Percentiles rank a stretch among this genome's conserved stretches.
Conservation (phyloP, 192 early-diverging fungal species). For the Coemansia sp. region DNA sequence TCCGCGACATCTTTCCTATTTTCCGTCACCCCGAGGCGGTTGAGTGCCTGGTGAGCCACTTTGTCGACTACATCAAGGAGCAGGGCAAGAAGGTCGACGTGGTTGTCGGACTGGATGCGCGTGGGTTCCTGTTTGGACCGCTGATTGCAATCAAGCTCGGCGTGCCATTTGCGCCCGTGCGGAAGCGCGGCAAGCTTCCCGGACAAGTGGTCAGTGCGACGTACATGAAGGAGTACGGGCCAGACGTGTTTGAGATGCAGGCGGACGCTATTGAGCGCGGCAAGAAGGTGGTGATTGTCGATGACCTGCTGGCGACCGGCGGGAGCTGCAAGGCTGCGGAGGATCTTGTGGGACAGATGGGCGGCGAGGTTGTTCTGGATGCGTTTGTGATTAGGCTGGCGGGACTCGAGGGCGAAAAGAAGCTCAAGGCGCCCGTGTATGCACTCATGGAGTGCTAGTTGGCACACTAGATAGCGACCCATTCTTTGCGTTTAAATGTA, state of each 20-base stretch:
- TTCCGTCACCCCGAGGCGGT: conserved; percentile 94
- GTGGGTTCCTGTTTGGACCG: conserved; percentile 96
- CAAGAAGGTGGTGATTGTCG: conserved; percentile 87
- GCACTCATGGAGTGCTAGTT: conserved; percentile 68
- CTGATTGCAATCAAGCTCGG: conserved; percentile 83
- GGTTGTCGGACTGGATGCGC: conserved; percentile 93
- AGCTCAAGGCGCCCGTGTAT: conserved; percentile 83
- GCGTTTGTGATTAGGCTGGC: conserved; percentile 91
- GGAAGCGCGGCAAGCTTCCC: conserved; percentile 96
- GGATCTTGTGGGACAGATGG: conserved; percentile 71
- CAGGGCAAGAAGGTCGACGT: conserved; percentile 76
- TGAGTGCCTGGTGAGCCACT: conserved; percentile 82
- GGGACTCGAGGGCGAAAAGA: conserved; percentile 75
- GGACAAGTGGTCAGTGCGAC: conserved; percentile 65
- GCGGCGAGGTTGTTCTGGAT: conserved; percentile 76
- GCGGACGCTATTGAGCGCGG: conserved; percentile 70
- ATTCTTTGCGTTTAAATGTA: no score
- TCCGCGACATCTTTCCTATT: conserved; percentile 96
- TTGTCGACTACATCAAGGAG: conserved; percentile 76
- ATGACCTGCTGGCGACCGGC: conserved; percentile 95
- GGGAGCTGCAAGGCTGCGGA: conserved; percentile 82
- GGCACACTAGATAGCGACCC: not conserved
- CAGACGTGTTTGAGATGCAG: conserved; percentile 94
- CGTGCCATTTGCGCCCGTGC: conserved; percentile 89
- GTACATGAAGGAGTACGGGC: conserved; percentile 96